Evolutionary conservation across 1,139 yeast species (phyloP).

Genomic region (Suhomyces wounanorum): DNA sequence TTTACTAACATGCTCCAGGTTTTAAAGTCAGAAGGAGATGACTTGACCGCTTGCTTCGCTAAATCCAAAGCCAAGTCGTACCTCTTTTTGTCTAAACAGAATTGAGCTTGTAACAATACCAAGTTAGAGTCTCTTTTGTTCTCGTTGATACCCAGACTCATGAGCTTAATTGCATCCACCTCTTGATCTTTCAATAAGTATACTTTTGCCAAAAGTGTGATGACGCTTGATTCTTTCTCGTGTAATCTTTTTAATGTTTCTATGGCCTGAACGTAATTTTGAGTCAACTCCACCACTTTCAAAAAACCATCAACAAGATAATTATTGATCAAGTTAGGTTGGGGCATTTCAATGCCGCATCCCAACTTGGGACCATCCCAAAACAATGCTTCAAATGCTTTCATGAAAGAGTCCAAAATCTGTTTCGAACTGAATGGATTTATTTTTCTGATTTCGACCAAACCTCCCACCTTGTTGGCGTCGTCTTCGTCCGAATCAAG

Average conservation of each 20-base stretch:
- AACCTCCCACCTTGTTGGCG: constrained; percentile 50
- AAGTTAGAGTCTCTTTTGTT: constrained; percentile 66
- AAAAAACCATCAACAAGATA: constrained; percentile 76
- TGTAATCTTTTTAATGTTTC: constrained; percentile 49
- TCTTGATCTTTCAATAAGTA: constrained; percentile 67
- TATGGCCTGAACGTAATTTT: constrained; percentile 60
- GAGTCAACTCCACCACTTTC: constrained; percentile 65
- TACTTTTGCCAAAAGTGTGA: constrained; percentile 57
- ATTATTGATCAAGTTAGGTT: constrained; percentile 69
- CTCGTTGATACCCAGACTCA: constrained; percentile 59
- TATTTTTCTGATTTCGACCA: constrained; percentile 49
- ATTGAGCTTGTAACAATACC: constrained; percentile 66
- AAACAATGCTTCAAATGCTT: constrained; percentile 62
- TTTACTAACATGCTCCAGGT: constrained; percentile 80
- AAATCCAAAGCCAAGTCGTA: constrained; percentile 72
- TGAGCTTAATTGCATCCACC: constrained; percentile 68
- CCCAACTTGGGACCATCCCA: constrained; percentile 69
- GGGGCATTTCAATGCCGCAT: constrained; percentile 67
- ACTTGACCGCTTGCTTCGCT: constrained; percentile 73
- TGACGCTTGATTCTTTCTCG: constrained; percentile 50
- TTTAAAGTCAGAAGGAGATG: constrained; percentile 82
- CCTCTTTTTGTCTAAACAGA: constrained; percentile 64
- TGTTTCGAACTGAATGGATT: constrained; percentile 59
- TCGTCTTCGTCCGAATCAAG: constrained; percentile 72
- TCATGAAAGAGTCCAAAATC: constrained; percentile 56